Evolutionary conservation across 148 eudicot species (phyloP).

Genomic region (Mesembryanthemum crystallinum): DNA sequence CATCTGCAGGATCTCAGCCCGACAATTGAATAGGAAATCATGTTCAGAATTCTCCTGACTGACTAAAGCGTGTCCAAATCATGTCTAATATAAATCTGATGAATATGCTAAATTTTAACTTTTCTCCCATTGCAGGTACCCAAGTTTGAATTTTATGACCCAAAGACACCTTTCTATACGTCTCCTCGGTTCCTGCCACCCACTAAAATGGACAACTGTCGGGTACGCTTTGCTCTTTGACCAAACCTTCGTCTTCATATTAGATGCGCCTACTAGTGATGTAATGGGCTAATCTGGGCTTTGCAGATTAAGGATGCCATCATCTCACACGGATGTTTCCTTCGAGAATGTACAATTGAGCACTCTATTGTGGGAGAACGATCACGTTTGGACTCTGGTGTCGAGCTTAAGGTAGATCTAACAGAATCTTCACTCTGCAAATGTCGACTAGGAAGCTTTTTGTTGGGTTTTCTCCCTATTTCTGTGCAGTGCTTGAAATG

Average conservation of each 20-base stretch:
- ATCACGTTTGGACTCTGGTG: slow-evolving; percentile 87
- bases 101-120: slow-evolving; percentile 1
- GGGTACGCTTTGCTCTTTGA: slow-evolving; percentile 41
- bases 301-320: slow-evolving; percentile 92
- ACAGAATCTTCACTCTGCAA: neutral
- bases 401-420: slow-evolving; percentile 67
- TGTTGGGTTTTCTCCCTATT: neutral
- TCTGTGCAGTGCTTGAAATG: slow-evolving; percentile 1
- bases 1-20: neutral
- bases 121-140: slow-evolving; percentile 45
- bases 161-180: slow-evolving; percentile 93
- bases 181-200: slow-evolving; percentile 93
- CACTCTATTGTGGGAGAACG: slow-evolving; percentile 95
- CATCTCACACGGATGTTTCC: slow-evolving; percentile 93
- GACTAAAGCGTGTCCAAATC: neutral
- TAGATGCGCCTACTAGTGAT: neutral
- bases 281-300: slow-evolving; percentile 3
- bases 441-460: neutral
- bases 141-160: slow-evolving; percentile 81
- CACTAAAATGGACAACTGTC: slow-evolving; percentile 79
- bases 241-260: neutral
- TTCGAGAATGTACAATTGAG: slow-evolving; percentile 72
- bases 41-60: neutral
- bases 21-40: neutral
- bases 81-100: neutral